Evolutionary conservation across 202 grass and related monocot species (phyloP).

Genomic region (Schoenoplectus triqueter): DNA sequence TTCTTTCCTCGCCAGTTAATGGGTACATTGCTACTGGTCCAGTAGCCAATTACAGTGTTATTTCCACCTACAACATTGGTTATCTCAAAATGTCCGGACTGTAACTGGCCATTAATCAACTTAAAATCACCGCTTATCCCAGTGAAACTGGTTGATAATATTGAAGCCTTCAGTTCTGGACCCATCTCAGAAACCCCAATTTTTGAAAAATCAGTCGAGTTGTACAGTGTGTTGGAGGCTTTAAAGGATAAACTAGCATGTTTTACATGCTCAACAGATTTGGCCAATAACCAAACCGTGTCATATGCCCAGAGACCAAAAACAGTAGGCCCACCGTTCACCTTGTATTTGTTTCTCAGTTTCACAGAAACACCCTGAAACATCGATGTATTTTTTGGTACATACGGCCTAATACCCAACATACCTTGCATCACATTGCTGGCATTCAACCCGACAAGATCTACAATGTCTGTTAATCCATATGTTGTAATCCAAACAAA

Average conservation of each 20-base stretch:
- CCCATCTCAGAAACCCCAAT: slow-evolving; percentile 44
- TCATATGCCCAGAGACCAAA: slow-evolving; percentile 43
- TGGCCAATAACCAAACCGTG: slow-evolving; percentile 39
- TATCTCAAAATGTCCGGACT: slow-evolving; percentile 54
- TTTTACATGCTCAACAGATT: slow-evolving; percentile 18
- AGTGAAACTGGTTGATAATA: slow-evolving; percentile 32
- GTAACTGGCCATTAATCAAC: slow-evolving; percentile 41
- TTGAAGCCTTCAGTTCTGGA: slow-evolving; percentile 5
- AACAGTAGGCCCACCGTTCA: not conserved
- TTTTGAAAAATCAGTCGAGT: slow-evolving; percentile 39
- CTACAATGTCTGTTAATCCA: no score
- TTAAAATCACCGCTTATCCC: not conserved
- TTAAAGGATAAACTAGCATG: no score
- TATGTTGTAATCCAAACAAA: no score
- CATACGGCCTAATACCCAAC: slow-evolving; percentile 32
- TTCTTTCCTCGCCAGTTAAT: slow-evolving; percentile 21
- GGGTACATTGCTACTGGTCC: no score
- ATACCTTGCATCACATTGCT: slow-evolving; percentile 48
- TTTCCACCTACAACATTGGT: slow-evolving; percentile 47
- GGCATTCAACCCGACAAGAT: no score
- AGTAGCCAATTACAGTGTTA: slow-evolving; percentile 44
- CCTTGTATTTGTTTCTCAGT: slow-evolving; percentile 25
- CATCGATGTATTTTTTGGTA: no score
- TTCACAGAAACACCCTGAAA: slow-evolving; percentile 9
- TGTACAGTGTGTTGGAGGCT: not conserved